Evolutionary conservation across 1,284 basidiomycete genomes (phyloP).

Genomic region (Marasmius sp.): DNA sequence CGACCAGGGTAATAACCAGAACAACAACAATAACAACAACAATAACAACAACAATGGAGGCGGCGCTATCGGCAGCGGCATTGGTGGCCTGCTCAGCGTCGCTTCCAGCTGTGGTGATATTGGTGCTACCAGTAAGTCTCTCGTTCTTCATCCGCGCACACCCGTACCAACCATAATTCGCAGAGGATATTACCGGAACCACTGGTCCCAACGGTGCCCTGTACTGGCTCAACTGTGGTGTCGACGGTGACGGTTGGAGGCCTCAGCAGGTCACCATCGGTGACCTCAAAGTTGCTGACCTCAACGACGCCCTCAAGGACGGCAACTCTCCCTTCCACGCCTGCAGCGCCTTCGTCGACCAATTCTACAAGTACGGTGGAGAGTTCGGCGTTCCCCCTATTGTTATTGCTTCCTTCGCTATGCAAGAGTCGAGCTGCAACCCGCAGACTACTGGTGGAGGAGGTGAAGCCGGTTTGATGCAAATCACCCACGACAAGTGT

Average conservation of each 20-base stretch:
- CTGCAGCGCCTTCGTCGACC: constrained; percentile 54
- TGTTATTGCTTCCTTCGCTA: constrained; percentile 81
- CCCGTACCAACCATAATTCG: neutral
- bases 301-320: constrained; percentile 50
- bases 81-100: constrained; percentile 26
- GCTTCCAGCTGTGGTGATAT: constrained; percentile 38
- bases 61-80: neutral
- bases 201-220: constrained; percentile 74
- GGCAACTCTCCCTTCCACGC: constrained; percentile 59
- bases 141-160: neutral
- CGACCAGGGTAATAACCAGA: neutral
- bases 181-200: constrained; percentile 48
- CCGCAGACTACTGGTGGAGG: constrained; percentile 63
- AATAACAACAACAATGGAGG: neutral
- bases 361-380: constrained; percentile 66
- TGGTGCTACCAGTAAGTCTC: constrained; percentile 46
- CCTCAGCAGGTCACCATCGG: constrained; percentile 57
- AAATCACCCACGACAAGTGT: constrained; percentile 82
- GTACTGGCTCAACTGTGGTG: constrained; percentile 80
- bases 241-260: constrained; percentile 60
- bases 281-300: constrained; percentile 53
- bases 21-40: neutral
- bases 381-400: constrained; percentile 63
- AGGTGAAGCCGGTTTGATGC: constrained; percentile 86
- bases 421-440: constrained; percentile 78